Conservation (phyloP, 257 asterid species). For the Agastache rugosa region DNA sequence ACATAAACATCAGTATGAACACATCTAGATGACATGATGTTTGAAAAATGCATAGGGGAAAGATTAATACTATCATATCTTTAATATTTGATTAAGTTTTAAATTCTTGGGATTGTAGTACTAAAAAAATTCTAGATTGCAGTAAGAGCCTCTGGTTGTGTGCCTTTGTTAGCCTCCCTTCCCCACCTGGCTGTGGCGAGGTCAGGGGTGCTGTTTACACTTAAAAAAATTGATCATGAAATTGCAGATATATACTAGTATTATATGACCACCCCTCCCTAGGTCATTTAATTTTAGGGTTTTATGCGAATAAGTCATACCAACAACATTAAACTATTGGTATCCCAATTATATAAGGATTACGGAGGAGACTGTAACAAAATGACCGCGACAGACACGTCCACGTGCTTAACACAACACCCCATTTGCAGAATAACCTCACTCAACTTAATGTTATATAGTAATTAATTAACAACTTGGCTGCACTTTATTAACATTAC, state of each 20-base stretch:
- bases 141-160: not conserved
- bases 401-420: slow-evolving; percentile 48
- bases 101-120: slow-evolving; percentile 23
- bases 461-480: slow-evolving; percentile 40
- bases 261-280: too few species aligned
- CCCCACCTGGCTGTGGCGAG: too few species aligned
- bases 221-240: not conserved
- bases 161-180: not conserved
- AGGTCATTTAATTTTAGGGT: not conserved
- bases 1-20: too few species aligned
- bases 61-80: too few species aligned
- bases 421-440: slow-evolving; percentile 23
- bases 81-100: not conserved
- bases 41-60: not conserved
- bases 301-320: too few species aligned
- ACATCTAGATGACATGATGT: not conserved
- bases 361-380: not conserved
- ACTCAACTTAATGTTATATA: not conserved
- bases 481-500: slow-evolving; percentile 18
- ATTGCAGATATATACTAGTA: slow-evolving; percentile 6
- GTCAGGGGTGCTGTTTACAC: too few species aligned
- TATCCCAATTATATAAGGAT: slow-evolving; percentile 20
- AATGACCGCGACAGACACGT: slow-evolving; percentile 40
- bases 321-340: not conserved
- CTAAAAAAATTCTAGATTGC: not conserved